A percentile compares a stretch with the other conserved stretches of the same genome.
phyloP scores from a whole-genome alignment of 495 filamentous ascomycete species.

The Xylaria curta region DNA sequence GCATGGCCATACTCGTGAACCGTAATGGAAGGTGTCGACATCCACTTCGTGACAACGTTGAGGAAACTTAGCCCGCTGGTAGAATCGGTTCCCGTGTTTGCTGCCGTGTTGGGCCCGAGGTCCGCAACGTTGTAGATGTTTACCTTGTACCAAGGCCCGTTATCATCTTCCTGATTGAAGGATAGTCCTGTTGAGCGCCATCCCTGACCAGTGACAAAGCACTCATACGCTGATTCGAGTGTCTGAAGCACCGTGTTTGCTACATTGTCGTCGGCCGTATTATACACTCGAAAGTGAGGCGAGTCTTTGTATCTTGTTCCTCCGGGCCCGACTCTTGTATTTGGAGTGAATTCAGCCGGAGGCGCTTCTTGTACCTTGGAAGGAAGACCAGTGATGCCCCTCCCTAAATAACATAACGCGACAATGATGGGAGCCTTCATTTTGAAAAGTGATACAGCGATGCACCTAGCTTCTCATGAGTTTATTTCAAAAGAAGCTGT shows the following conservation, averaged over 20 bases:
- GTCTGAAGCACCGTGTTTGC: conserved; percentile 41
- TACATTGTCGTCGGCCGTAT: conserved; percentile 34
- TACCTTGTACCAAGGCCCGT: conserved; percentile 51
- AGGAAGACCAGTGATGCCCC: conserved; percentile 25
- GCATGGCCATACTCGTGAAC: conserved; percentile 57
- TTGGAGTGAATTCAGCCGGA: conserved; percentile 47
- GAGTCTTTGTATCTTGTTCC: conserved; percentile 48
- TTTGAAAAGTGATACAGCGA: background rate
- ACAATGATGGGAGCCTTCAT: background rate
- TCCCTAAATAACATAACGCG: background rate
- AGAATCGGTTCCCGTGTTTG: conserved; percentile 46
- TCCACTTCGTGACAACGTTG: conserved; percentile 49
- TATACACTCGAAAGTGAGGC: conserved; percentile 54
- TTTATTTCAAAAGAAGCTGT: background rate
- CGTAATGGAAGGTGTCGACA: conserved; percentile 45
- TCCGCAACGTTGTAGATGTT: conserved; percentile 50
- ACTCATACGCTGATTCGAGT: conserved; percentile 52
- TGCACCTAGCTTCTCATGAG: background rate
- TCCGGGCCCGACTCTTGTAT: conserved; percentile 47
- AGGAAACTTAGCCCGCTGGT: conserved; percentile 46
- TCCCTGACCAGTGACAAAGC: conserved; percentile 49
- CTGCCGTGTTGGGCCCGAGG: conserved; percentile 47
- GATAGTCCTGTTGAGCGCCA: conserved; percentile 51
- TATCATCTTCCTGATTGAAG: conserved; percentile 44
- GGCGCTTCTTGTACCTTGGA: conserved; percentile 29